phyloP scores from a whole-genome alignment of 805 yeast species.

The Peterozyma xylosa region DNA sequence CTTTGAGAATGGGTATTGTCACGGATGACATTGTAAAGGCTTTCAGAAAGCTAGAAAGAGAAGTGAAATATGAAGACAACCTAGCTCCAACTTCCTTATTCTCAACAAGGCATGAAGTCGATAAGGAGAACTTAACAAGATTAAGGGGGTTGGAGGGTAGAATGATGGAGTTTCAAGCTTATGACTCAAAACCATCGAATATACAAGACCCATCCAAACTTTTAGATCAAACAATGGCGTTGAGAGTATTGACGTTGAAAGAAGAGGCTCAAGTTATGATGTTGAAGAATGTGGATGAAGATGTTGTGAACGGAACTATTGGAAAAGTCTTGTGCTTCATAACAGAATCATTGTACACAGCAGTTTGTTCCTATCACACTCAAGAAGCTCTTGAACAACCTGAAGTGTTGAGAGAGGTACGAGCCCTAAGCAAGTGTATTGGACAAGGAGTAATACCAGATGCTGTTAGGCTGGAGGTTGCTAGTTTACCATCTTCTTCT shows the following conservation, averaged over 20 bases:
- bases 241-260: conserved; percentile 53
- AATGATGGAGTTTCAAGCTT: conserved; percentile 33
- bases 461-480: background rate
- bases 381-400: conserved; percentile 16
- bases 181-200: conserved; percentile 27
- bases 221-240: conserved; percentile 68
- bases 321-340: conserved; percentile 66
- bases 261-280: conserved; percentile 93
- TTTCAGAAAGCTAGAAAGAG: conserved; percentile 51
- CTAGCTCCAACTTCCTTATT: conserved; percentile 84
- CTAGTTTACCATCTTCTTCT: background rate
- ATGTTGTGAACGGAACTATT: conserved; percentile 83
- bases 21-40: conserved; percentile 36
- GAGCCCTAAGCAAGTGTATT: conserved; percentile 4
- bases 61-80: conserved; percentile 58
- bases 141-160: conserved; percentile 43
- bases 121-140: conserved; percentile 54
- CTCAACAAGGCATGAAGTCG: conserved; percentile 84
- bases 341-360: conserved; percentile 18
- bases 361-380: conserved; percentile 15
- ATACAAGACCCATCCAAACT: conserved; percentile 11
- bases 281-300: conserved; percentile 70
- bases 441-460: background rate
- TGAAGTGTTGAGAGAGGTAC: conserved; percentile 15
- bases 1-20: conserved; percentile 68